Percentiles rank a stretch among this genome's conserved stretches.
Evolutionary conservation across 2,329 filamentous ascomycete genomes (phyloP).

Genomic region (Pyricularia sp.): DNA sequence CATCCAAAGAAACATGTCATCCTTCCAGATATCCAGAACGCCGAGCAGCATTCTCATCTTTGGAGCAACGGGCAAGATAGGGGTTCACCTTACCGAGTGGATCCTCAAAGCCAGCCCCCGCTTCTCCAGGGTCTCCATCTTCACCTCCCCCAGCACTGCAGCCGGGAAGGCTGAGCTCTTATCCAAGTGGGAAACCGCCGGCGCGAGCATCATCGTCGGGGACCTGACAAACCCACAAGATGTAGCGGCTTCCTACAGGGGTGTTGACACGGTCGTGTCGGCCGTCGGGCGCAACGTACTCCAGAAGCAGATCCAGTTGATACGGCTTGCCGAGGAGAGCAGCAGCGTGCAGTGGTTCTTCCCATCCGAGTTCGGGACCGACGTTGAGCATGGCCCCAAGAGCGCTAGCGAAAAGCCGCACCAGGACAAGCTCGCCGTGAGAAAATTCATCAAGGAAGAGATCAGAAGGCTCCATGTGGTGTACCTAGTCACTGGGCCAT

Average conservation of each 20-base stretch:
- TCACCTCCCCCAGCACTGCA: constrained; percentile 33
- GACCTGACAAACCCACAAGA: constrained; percentile 37
- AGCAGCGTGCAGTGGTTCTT: constrained; percentile 48
- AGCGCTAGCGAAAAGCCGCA: constrained; percentile 52
- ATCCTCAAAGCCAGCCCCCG: constrained; percentile 17
- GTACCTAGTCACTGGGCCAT: constrained; percentile 58
- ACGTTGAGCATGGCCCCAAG: constrained; percentile 45
- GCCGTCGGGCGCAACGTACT: constrained; percentile 52
- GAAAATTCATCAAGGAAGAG: constrained; percentile 42
- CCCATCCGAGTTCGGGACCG: constrained; percentile 55
- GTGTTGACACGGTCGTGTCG: constrained; percentile 52
- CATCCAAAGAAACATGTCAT: constrained; percentile 5
- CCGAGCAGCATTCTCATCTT: constrained; percentile 14
- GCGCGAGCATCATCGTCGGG: constrained; percentile 42
- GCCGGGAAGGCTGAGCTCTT: constrained; percentile 35
- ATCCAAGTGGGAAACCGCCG: constrained; percentile 25
- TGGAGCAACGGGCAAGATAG: constrained; percentile 15
- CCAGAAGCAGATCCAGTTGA: constrained; percentile 45
- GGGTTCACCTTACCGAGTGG: constrained; percentile 19
- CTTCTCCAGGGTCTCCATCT: constrained; percentile 20
- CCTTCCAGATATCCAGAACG: constrained; percentile 1
- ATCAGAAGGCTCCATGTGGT: constrained; percentile 44
- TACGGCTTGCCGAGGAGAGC: constrained; percentile 42
- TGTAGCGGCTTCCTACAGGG: constrained; percentile 41
- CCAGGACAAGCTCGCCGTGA: constrained; percentile 56